Percentiles rank a stretch among this genome's conserved stretches.
phyloP scores from a whole-genome alignment of 306 rosid genomes.

The peach (Prunus persica) region Prunus_persica_NCBIv2 NC_034014.1:7647001-7647500 shows the following conservation, averaged over 20 bases:
- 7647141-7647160: background rate
- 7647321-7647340: no score
- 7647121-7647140: slow-evolving; percentile 22
- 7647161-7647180: background rate
- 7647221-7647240: background rate
- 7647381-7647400: no score
- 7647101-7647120: slow-evolving; percentile 64
- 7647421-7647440: no score
- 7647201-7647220: background rate
- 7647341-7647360: no score
- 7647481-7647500: no score
- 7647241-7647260: background rate
- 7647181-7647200: background rate
- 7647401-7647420: no score
- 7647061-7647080: slow-evolving; percentile 79
- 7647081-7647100: slow-evolving; percentile 64
- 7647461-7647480: no score
- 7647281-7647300: no score
- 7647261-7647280: background rate
- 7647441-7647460: no score
- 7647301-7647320: no score
- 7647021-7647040: slow-evolving; percentile 60
- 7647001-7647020: slow-evolving; percentile 60
- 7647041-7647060: slow-evolving; percentile 83
- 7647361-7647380: no score